These are phyloP conservation scores for Colletotrichum cereale DNA, from an alignment of 2,329 filamentous ascomycete species.

Conservation along the genomic window DNA sequence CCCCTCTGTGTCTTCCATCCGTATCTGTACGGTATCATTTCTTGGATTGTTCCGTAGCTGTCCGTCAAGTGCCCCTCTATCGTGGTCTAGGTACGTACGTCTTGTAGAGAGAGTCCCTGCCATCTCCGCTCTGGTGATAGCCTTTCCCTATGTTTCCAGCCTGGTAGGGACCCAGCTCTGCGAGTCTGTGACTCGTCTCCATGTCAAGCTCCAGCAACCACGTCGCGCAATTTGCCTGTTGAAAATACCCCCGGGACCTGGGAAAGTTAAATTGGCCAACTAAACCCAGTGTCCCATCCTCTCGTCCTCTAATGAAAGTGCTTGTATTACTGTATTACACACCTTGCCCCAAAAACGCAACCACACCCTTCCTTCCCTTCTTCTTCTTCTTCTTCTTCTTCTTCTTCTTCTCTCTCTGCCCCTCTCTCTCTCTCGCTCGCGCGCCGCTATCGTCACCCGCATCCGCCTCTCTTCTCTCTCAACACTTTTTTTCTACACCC, in stretches of 20 bases:
- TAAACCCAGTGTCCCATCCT: slow-evolving; percentile 28
- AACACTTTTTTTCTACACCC: slow-evolving; percentile 22
- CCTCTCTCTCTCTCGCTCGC: slow-evolving; percentile 5
- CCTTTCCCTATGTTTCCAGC: slow-evolving; percentile 31
- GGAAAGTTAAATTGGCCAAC: slow-evolving; percentile 38
- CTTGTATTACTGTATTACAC: slow-evolving; percentile 39
- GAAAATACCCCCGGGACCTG: slow-evolving; percentile 25
- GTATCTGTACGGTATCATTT: neutral
- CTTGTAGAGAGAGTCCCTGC: neutral
- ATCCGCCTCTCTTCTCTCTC: slow-evolving; percentile 19
- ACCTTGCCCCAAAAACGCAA: slow-evolving; percentile 9
- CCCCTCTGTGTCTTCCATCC: neutral
- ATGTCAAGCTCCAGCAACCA: slow-evolving; percentile 26
- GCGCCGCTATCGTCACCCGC: slow-evolving; percentile 36
- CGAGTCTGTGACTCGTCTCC: slow-evolving; percentile 10
- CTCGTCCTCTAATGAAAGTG: slow-evolving; percentile 39
- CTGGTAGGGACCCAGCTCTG: slow-evolving; percentile 21
- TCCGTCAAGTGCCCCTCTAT: neutral
- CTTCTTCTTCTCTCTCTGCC: no score
- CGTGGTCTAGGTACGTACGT: neutral
- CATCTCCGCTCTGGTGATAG: neutral
- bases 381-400: no score
- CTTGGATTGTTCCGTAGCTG: slow-evolving; percentile 1
- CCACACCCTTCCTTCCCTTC: slow-evolving; percentile 13
- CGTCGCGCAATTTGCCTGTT: slow-evolving; percentile 29